Conservation (phyloP, 345 rosid genomes). For the Syzygium aqueum region DNA sequence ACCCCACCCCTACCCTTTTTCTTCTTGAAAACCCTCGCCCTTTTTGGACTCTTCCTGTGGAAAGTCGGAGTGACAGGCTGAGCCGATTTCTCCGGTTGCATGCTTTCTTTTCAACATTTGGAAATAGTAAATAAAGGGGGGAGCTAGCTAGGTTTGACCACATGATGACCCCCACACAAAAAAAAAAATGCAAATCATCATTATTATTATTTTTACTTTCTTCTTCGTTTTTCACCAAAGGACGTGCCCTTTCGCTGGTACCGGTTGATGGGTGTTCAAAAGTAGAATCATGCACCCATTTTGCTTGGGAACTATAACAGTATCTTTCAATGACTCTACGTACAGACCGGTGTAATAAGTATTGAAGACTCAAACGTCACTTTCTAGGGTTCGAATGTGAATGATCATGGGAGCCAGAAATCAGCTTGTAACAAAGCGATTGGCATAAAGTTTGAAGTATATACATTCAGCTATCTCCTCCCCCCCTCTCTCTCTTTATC, state of each 20-base stretch:
- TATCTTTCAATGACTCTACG: background rate
- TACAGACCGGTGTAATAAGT: background rate
- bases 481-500: background rate
- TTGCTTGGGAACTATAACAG: background rate
- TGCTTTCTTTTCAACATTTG: constrained; percentile 16
- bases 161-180: constrained; percentile 16
- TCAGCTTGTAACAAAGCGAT: background rate
- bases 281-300: background rate
- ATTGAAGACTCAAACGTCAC: background rate
- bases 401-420: background rate
- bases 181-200: background rate
- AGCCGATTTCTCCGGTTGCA: constrained; percentile 49
- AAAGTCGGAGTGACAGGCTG: background rate
- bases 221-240: background rate
- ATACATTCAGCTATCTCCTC: background rate
- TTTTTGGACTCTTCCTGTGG: background rate
- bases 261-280: background rate
- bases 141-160: constrained; percentile 33
- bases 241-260: background rate
- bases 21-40: background rate
- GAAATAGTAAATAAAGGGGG: background rate
- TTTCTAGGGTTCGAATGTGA: background rate
- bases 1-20: background rate
- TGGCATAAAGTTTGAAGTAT: background rate
- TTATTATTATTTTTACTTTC: background rate